Percentiles rank a stretch among this genome's conserved stretches.
phyloP scores from a whole-genome alignment of 2,329 filamentous ascomycete genomes.

The Epichloe sylvatica region DNA sequence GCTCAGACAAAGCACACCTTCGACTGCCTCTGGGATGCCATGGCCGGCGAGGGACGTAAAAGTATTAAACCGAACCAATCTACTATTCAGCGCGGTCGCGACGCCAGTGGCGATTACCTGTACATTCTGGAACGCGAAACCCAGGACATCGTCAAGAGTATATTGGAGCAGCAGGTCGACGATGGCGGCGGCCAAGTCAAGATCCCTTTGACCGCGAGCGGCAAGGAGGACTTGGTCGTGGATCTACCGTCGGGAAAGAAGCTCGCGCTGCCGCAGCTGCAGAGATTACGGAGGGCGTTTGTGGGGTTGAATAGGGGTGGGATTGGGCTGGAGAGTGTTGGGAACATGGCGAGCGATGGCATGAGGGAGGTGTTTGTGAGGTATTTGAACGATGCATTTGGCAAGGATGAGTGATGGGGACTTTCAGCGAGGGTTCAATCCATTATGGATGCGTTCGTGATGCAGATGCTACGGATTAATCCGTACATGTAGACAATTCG shows the following conservation, averaged over 20 bases:
- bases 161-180: slow-evolving; percentile 56
- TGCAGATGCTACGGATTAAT: background rate
- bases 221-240: slow-evolving; percentile 40
- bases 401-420: slow-evolving; percentile 30
- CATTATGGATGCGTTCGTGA: background rate
- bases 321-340: slow-evolving; percentile 43
- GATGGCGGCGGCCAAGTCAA: slow-evolving; percentile 48
- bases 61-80: slow-evolving; percentile 60
- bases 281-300: slow-evolving; percentile 65
- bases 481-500: too few species aligned
- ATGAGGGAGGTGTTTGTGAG: slow-evolving; percentile 50
- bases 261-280: slow-evolving; percentile 59
- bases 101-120: slow-evolving; percentile 59
- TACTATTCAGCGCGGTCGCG: slow-evolving; percentile 49
- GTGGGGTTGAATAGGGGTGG: slow-evolving; percentile 60
- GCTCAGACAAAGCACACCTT: slow-evolving; percentile 42
- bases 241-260: slow-evolving; percentile 49
- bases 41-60: slow-evolving; percentile 50
- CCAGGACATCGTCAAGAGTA: slow-evolving; percentile 57
- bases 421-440: background rate
- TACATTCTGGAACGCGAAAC: slow-evolving; percentile 69
- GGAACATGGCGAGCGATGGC: slow-evolving; percentile 38
- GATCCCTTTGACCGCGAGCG: slow-evolving; percentile 25
- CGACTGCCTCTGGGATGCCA: slow-evolving; percentile 59
- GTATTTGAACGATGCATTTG: slow-evolving; percentile 53